phyloP scores from a whole-genome alignment of 192 early-diverging fungal genomes.

The Lunasporangiospora selenospora region DNA sequence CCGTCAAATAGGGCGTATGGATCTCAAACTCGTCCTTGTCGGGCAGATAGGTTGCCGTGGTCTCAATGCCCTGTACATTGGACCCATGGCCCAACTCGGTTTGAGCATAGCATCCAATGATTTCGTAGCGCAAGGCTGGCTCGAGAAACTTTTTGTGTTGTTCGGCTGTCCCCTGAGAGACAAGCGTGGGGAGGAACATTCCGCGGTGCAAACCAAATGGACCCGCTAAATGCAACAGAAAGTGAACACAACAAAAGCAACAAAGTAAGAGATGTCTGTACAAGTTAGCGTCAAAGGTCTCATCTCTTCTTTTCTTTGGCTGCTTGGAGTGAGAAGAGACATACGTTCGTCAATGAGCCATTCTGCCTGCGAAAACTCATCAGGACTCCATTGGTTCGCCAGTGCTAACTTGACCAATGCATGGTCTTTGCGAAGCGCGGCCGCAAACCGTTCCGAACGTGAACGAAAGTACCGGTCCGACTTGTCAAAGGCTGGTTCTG shows the following conservation, averaged over 20 bases:
- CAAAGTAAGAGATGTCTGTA: too few relatives aligned
- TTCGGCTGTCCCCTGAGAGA: slow-evolving; percentile 73
- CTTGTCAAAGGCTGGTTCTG: slow-evolving; percentile 78
- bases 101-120: slow-evolving; percentile 89
- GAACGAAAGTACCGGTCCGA: slow-evolving; percentile 72
- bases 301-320: too few relatives aligned
- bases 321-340: too few relatives aligned
- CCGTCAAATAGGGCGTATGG: slow-evolving; percentile 77
- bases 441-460: slow-evolving; percentile 69
- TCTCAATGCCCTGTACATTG: slow-evolving; percentile 89
- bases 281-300: too few relatives aligned
- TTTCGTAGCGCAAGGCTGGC: slow-evolving; percentile 72
- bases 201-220: slow-evolving; percentile 69
- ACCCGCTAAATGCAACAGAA: too few relatives aligned
- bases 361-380: slow-evolving; percentile 55
- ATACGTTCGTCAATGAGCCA: slow-evolving; percentile 63
- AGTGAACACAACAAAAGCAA: too few relatives aligned
- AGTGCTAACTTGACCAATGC: slow-evolving; percentile 64
- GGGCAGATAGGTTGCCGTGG: slow-evolving; percentile 81
- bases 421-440: slow-evolving; percentile 66
- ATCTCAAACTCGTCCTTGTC: slow-evolving; percentile 89
- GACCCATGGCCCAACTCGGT: slow-evolving; percentile 82
- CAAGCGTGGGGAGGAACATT: slow-evolving; percentile 87
- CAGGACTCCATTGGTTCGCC: slow-evolving; percentile 55
- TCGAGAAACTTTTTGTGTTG: slow-evolving; percentile 78